Conservation (phyloP, 2,329 filamentous ascomycete species). For the Talaromyces islandicus region DNA sequence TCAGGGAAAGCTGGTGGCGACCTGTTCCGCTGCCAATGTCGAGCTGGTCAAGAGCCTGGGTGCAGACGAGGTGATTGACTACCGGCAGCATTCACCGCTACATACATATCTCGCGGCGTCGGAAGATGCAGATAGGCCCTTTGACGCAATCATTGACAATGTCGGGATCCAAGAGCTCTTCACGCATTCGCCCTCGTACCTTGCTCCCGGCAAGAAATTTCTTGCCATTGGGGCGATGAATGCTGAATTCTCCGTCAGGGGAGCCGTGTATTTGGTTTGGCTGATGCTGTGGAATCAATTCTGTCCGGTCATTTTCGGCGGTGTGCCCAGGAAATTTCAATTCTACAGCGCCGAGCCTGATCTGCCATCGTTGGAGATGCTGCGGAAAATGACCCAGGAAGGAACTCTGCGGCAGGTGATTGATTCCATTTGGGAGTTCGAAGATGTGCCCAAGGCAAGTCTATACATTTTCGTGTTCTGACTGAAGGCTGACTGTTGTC, state of each 20-base stretch:
- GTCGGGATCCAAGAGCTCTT: slow-evolving; percentile 3
- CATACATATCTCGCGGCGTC: neutral
- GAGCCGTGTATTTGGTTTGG: neutral
- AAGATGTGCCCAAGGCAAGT: slow-evolving; percentile 4
- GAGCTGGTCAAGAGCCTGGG: slow-evolving; percentile 61
- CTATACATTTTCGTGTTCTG: neutral
- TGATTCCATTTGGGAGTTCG: slow-evolving; percentile 5
- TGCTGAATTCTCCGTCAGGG: neutral
- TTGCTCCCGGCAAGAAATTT: neutral
- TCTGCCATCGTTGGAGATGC: neutral
- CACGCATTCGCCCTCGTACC: neutral
- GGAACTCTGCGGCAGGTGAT: neutral
- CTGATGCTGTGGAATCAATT: neutral
- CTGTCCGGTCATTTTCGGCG: neutral
- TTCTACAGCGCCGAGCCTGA: neutral
- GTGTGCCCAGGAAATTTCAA: slow-evolving; percentile 1
- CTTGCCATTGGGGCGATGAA: neutral
- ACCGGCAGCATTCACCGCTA: slow-evolving; percentile 25
- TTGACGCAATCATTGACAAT: slow-evolving; percentile 5
- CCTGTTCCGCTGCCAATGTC: slow-evolving; percentile 47
- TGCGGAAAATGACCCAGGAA: neutral
- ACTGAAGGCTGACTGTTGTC: neutral
- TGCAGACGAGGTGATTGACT: slow-evolving; percentile 67
- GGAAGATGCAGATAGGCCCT: neutral
- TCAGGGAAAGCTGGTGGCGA: neutral